Evolutionary conservation across 2,329 filamentous ascomycete genomes (phyloP), one percentile per base, ranked within the genome.

Genomic region (Fusarium caatingaense): DNA sequence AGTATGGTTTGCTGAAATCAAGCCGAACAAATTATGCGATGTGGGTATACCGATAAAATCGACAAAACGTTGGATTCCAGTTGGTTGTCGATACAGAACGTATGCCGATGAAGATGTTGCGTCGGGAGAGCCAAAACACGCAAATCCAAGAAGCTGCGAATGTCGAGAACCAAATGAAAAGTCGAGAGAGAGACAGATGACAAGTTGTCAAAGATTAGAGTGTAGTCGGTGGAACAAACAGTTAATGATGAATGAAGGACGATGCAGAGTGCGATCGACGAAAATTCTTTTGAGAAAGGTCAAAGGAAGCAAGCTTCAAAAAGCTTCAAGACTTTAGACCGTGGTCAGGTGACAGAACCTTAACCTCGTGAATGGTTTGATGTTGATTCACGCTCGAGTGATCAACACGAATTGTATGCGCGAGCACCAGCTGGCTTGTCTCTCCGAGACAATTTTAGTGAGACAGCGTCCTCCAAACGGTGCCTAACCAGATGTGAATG

Each of bases 121-220:
- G 64, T 66, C 27, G 56, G 25, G 37, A 44, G 30, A 63, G 55
- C 64, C 66, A 70, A 72, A 68, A 73, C 47, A 57, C 56, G 64
- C 61, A 71, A 64, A 75, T 75, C 73, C 73, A 75, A 75, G 66
- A 75, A 75, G 68, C 55, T 50, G 53, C 51, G 30, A 56, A 47
- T 69, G 61, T 63, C 69, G 56, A 42, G 54, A 60, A 62, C 58
- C 54, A 57, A 68, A 56, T 44, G 53, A 68, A 41, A 64, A 60
- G 57, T 60, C 32, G 51, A 61, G 62, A 61, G 59, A 67, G 54
- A 59, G 69, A 68, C 63, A 57, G 42, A 61, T 60, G 66, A 64
- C 70, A 48, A 73, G 65, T 46, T 50, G 67, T 54, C 56, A 54
- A 60, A 57, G 64, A 75, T 75, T 75, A 75, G 53, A 72, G 54